A percentile compares a stretch with the other conserved stretches of the same genome.
Conservation (phyloP, 2,329 filamentous ascomycete species). For the Lachnellula occidentalis region DNA sequence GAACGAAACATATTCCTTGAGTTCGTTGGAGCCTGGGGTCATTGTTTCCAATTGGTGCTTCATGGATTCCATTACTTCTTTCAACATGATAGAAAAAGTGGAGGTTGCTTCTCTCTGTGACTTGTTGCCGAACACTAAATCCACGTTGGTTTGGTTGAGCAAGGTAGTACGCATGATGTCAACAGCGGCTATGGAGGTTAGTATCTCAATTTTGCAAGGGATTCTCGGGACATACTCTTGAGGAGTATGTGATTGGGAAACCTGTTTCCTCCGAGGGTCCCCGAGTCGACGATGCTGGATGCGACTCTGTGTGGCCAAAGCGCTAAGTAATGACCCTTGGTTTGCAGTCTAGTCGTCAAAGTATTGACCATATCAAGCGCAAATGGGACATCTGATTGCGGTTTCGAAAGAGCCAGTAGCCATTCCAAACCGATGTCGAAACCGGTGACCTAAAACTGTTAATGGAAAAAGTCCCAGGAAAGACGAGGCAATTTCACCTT, state of each 20-base stretch:
- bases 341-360: constrained; percentile 3
- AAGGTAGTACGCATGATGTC: constrained; percentile 14
- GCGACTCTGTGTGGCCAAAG: neutral
- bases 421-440: constrained; percentile 46
- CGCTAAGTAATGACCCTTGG: constrained; percentile 21
- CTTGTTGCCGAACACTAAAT: constrained; percentile 6
- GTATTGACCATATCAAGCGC: constrained; percentile 42
- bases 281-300: neutral
- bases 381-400: constrained; percentile 40
- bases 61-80: constrained; percentile 23
- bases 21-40: constrained; percentile 10
- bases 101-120: constrained; percentile 8
- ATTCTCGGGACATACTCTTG: neutral
- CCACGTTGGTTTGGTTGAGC: constrained; percentile 8
- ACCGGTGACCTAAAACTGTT: constrained; percentile 31
- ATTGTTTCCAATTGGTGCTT: constrained; percentile 21
- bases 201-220: neutral
- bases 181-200: constrained; percentile 6
- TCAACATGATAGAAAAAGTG: constrained; percentile 20
- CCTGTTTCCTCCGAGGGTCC: neutral
- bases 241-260: neutral
- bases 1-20: constrained; percentile 21
- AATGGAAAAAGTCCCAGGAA: neutral
- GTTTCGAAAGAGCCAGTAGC: constrained; percentile 47
- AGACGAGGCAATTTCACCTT: constrained; percentile 7